Base-by-base conservation (phyloP, 1,284 basidiomycete genomes). In the Ganoderma sinense region DNA sequence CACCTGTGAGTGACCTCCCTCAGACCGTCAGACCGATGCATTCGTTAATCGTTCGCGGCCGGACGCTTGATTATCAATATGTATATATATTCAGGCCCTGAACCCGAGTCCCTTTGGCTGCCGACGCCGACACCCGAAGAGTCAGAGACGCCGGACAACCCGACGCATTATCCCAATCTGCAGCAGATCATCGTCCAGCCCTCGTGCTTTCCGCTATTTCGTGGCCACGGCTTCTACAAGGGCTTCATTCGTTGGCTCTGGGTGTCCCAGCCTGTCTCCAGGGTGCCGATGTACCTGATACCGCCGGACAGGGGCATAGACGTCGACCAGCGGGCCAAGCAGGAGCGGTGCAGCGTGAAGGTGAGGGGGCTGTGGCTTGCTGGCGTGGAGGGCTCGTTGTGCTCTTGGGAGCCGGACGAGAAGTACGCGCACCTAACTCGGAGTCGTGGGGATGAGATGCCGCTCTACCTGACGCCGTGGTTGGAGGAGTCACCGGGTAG, bases 151-250 rank as follows among this genome's bases (percentile, higher is more conserved):
- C 11, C 29, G 48, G 10, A 26, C 23, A 5, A 11, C n/a, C 23
- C 48, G 39, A n/a, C 62, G 29, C 45, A 29, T 43, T 71, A 71
- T 59, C 72, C 72, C 7, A 68, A 53, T 36, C 62, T 73, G 29
- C 64, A 65, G 36, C 65, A 62, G 41, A 62, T 67, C 31, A 61
- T 73, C 59, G 60, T 73, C 45, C 68, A 73, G 53, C 72, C 72
- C 2, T 59, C 62, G 26, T 63, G 66, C 2, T 16, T 41, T 58
- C 8, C 40, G 45, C 18, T 43, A 48, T 56, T 31, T 29, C 65
- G 6, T 62, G 5, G 23, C 33, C 3, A 53, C 64, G 48, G 33
- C 64, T 60, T 60, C 62, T 73, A 68, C 66, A 51, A 66, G 61
- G 70, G 59, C 23, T 71, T 68, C 62, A 45, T 68, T 16, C 33